Evolutionary conservation across 495 filamentous ascomycete species (phyloP), one percentile per base, ranked within the genome.

Genomic region (Umbilicaria muhlenbergii): DNA sequence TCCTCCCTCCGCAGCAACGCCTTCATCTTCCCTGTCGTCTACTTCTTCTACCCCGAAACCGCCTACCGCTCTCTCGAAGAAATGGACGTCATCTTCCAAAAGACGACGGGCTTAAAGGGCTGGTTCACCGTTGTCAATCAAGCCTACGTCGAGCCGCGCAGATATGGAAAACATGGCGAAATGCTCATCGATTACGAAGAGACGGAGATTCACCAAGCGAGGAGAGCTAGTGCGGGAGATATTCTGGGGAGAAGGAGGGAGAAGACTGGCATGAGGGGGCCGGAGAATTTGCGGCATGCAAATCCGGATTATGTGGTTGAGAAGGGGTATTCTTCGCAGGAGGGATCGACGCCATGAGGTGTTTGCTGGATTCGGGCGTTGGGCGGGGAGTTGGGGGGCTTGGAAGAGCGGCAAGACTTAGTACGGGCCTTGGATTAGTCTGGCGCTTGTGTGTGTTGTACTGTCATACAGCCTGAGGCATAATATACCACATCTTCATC

Each of bases 21-120:
- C 38, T 68, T 72, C 54, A 83, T 85, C 55, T 64, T 84, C 43
- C 79, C 78, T 0, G 64, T 73, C 5, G 69, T 81, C 40, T 83
- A 78, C 61, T 80, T 81, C 67, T 80, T 84, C 71, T 83, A 80
- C 55, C 80, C 80, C 0, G 81, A 85, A 55, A 86, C 81, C 3
- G 76, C 77, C 15, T 76, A 75, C 55, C 77, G 81, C 28, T 79
- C 74, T 3, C 66, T 86, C 18, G 81, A 86, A 50, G 80, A 85
- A 54, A 78, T 85, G 71, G 80, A 85, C 54, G 62, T 61, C 47
- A 82, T 86, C 49, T 86, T 86, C 71, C 71, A 67, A 55, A 83
- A 81, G 57, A 67, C 65, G 39, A 65, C 61, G 43, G 61, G 47
- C 31, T 39, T 63, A 14, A 42, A 48, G 34, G 67, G 64, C 6